Percentiles rank a stretch among this genome's conserved stretches.
Evolutionary conservation across 306 rosid species (phyloP).

Genomic region (Medicago ruthenica): DNA sequence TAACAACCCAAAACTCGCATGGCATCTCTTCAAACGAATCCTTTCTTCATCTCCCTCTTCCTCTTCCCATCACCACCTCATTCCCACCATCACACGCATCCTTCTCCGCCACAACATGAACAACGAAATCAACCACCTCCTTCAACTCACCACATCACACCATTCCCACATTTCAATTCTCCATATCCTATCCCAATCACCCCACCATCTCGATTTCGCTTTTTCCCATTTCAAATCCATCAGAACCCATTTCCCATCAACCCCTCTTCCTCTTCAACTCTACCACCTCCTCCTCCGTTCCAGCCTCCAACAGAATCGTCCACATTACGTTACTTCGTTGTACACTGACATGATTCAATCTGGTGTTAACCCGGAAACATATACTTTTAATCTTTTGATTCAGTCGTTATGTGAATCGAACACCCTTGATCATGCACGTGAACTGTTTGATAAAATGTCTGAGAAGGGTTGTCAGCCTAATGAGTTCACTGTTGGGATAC

Average conservation of each 20-base stretch:
- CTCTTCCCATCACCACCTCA: conserved; percentile 27
- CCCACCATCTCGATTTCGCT: conserved; percentile 62
- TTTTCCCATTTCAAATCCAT: conserved; percentile 69
- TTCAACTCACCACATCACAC: conserved; percentile 49
- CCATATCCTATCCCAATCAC: conserved; percentile 49
- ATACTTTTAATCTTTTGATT: conserved; percentile 77
- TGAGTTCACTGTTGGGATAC: conserved; percentile 70
- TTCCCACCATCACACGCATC: conserved; percentile 61
- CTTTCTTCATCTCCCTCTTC: conserved; percentile 53
- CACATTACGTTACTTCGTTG: conserved; percentile 62
- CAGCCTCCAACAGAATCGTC: conserved; percentile 47
- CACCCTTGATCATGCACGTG: conserved; percentile 59
- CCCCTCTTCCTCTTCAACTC: conserved; percentile 54
- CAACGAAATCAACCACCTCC: conserved; percentile 62
- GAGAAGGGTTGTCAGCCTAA: conserved; percentile 76
- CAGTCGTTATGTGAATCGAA: conserved; percentile 61
- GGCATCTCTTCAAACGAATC: conserved; percentile 75
- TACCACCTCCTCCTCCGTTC: conserved; percentile 73
- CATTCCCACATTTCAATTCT: conserved; percentile 58
- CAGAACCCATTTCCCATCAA: conserved; percentile 59
- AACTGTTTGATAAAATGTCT: conserved; percentile 85
- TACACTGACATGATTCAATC: conserved; percentile 78
- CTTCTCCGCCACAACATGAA: conserved; percentile 67
- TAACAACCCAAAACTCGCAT: conserved; percentile 76
- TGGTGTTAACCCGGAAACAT: conserved; percentile 68